Conservation (phyloP, 345 rosid genomes). For the Jatropha curcas region DNA sequence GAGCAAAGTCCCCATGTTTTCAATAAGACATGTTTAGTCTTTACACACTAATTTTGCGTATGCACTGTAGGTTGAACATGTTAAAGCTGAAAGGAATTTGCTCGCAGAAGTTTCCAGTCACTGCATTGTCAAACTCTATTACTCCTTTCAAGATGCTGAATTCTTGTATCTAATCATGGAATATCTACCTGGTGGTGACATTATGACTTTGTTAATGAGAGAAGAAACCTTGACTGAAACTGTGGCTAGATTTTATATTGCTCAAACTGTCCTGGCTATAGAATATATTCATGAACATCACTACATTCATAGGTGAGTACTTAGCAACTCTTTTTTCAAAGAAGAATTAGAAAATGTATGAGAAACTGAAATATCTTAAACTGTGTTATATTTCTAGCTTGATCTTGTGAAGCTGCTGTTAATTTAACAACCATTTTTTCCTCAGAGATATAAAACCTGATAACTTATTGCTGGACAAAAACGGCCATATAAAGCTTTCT, state of each 20-base stretch:
- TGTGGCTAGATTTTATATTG: constrained; percentile 87
- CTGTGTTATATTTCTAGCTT: constrained; percentile 11
- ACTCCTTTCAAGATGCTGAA: constrained; percentile 85
- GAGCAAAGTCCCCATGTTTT: not conserved
- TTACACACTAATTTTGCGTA: constrained; percentile 8
- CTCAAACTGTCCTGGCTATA: constrained; percentile 85
- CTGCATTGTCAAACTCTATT: constrained; percentile 88
- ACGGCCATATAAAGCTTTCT: constrained; percentile 91
- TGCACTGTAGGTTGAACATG: constrained; percentile 75
- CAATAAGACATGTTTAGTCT: constrained; percentile 1
- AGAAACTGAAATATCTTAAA: constrained; percentile 2
- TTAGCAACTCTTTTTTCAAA: not conserved
- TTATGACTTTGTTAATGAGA: constrained; percentile 90
- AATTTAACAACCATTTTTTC: constrained; percentile 5
- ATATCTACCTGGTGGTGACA: constrained; percentile 93
- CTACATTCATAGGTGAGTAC: constrained; percentile 79
- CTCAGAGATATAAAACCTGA: constrained; percentile 97
- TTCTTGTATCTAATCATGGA: constrained; percentile 87
- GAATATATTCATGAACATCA: constrained; percentile 92
- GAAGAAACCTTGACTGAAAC: constrained; percentile 94
- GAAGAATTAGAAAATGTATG: not conserved
- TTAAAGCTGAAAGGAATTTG: constrained; percentile 91
- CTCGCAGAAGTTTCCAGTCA: constrained; percentile 93
- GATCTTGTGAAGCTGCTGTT: constrained; percentile 17
- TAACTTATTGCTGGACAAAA: constrained; percentile 81